Base-by-base conservation (phyloP, 108 stramenopile genomes). In the Skeletonema costatum region DNA sequence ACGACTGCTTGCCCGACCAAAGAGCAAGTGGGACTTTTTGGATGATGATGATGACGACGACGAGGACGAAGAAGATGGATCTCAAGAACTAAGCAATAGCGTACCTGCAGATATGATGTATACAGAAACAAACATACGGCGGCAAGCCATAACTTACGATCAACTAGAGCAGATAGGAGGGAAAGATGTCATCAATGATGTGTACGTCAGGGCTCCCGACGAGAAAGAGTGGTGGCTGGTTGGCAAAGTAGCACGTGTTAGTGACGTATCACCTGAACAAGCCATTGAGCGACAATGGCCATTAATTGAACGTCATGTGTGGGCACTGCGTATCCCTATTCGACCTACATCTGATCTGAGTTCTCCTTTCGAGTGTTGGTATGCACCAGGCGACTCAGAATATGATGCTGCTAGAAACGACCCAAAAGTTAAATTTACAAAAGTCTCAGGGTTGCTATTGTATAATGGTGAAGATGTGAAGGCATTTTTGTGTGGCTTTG, bases 301-400 rank as follows among this genome's bases (percentile, higher is more conserved):
- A 32, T 65, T 94, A 41, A 94, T 94, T 66, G 91, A 90, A 82
- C 39, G 67, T n/a, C 93, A 92, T 70, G 89, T 88, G 3, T 67
- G 78, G 59, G 83, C 89, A 53, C 39, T 94, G 5, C 87, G 93
- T 7, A 87, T 90, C 19, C 77, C 77, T 13, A 60, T 71, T 7
- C 64, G 77, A 17, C 77, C 63, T 16, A 13, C 62, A 9, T 71
- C 77, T 38, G 62, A 78, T 21, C 53, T 65, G 8, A 62, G 58
- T 25, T 21, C 81, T 25, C 67, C 42, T 9, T 68, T 89, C 71
- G 88, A 94, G 67, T 50, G 92, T n/a, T 94, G 91, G 93, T 79
- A 76, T 30, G 91, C 93, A 10, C 90, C 89, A 25, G 93, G 93
- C 10, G 88, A 94, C 76, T 85, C 91, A 14, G 93, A 94, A 71